Conservation (phyloP, 352 stramenopile species). For the Salisapilia sapeloensis region DNA sequence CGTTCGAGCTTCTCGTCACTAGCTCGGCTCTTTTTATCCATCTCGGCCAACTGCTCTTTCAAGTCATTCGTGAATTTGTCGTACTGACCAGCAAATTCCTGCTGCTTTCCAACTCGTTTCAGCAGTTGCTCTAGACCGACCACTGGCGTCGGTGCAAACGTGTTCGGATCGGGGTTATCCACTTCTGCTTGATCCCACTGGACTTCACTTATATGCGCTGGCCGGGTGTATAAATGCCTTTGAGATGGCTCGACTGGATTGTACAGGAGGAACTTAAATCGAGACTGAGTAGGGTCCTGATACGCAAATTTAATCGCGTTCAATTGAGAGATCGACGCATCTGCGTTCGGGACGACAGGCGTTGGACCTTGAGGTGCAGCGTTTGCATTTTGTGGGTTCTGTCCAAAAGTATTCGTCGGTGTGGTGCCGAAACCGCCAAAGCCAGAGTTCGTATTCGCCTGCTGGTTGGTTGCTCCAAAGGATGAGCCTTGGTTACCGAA, state of each 20-base stretch:
- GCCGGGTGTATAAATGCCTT: constrained; percentile 58
- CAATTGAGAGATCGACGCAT: constrained; percentile 61
- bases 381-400: constrained; percentile 7
- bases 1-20: constrained; percentile 77
- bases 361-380: constrained; percentile 15
- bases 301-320: constrained; percentile 75
- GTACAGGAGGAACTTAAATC: constrained; percentile 84
- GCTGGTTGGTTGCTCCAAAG: constrained; percentile 3
- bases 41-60: constrained; percentile 51
- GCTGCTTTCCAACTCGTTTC: constrained; percentile 71
- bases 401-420: constrained; percentile 11
- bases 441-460: neutral
- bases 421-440: constrained; percentile 15
- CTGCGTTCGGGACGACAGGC: constrained; percentile 53
- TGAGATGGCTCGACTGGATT: constrained; percentile 75
- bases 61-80: constrained; percentile 64
- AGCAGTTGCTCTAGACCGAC: constrained; percentile 63
- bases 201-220: constrained; percentile 68
- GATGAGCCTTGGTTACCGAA: too few relatives aligned
- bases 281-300: constrained; percentile 63
- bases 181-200: constrained; percentile 73
- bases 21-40: constrained; percentile 60
- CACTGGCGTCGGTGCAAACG: constrained; percentile 59
- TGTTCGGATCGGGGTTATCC: constrained; percentile 73
- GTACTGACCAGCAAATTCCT: constrained; percentile 68